These are phyloP conservation scores for Kuraishia capsulata DNA, from an alignment of 805 yeast genomes.

Conservation along the genomic window DNA sequence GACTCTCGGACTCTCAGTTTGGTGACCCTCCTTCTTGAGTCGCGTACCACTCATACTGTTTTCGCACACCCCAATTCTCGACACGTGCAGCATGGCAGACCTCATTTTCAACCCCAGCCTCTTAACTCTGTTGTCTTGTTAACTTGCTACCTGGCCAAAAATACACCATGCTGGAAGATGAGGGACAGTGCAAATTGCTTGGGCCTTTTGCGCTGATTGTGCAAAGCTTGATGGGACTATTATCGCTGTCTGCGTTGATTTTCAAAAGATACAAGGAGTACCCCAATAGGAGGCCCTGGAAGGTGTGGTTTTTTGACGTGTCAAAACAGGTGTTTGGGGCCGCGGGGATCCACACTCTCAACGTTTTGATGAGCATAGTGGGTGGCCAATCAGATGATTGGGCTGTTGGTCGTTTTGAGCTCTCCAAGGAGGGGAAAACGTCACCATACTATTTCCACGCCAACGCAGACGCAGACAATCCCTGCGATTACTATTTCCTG, in stretches of 20 bases:
- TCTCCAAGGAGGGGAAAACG: not conserved
- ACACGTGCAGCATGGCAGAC: too few relatives aligned
- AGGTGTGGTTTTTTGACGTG: slow-evolving; percentile 84
- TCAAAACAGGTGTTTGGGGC: slow-evolving; percentile 88
- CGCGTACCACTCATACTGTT: too few relatives aligned
- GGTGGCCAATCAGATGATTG: slow-evolving; percentile 23
- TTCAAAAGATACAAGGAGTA: slow-evolving; percentile 70
- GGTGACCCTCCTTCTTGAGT: too few relatives aligned
- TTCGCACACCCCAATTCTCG: too few relatives aligned
- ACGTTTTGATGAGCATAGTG: slow-evolving; percentile 61
- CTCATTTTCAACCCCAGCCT: too few relatives aligned
- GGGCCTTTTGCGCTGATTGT: slow-evolving; percentile 84
- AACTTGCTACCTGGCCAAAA: too few relatives aligned
- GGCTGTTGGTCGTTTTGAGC: not conserved
- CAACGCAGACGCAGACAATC: slow-evolving; percentile 35
- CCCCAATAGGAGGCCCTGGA: slow-evolving; percentile 77
- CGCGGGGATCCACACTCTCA: slow-evolving; percentile 70
- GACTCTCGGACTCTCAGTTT: too few relatives aligned
- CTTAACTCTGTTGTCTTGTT: too few relatives aligned
- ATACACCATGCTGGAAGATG: too few relatives aligned
- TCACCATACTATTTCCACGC: slow-evolving; percentile 6
- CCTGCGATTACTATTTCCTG: slow-evolving; percentile 93
- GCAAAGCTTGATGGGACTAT: slow-evolving; percentile 66
- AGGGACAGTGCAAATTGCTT: slow-evolving; percentile 48
- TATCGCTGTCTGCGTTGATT: slow-evolving; percentile 67